phyloP scores from a whole-genome alignment of 352 stramenopile species.

The Aphanomyces stellatus region DNA sequence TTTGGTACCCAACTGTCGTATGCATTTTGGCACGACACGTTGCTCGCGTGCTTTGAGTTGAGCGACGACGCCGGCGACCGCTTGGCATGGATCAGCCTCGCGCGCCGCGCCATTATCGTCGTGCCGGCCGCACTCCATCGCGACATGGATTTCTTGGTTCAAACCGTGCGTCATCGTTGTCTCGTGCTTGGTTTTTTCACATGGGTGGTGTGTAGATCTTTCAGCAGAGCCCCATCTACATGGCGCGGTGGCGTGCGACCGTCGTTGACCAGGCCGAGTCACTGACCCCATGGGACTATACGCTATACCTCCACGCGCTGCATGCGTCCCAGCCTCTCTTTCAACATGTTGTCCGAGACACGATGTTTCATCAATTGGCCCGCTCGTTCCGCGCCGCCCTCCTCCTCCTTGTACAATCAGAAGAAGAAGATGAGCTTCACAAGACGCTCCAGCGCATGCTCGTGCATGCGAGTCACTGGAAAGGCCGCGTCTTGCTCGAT shows the following conservation, averaged over 20 bases:
- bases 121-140: neutral
- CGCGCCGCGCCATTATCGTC: neutral
- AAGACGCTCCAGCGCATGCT: conserved; percentile 50
- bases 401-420: neutral
- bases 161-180: conserved; percentile 1
- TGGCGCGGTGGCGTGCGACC: conserved; percentile 39
- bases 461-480: conserved; percentile 61
- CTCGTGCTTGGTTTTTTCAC: neutral
- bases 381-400: neutral
- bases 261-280: conserved; percentile 18
- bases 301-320: conserved; percentile 62
- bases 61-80: neutral
- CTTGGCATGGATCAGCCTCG: neutral
- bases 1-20: neutral
- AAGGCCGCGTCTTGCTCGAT: conserved; percentile 66
- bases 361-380: conserved; percentile 2
- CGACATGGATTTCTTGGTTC: conserved; percentile 14
- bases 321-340: conserved; percentile 73
- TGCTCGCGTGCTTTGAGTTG: conserved; percentile 14
- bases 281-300: conserved; percentile 29
- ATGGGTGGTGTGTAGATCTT: conserved; percentile 51
- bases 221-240: conserved; percentile 32
- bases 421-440: too few species aligned
- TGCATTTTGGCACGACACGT: neutral
- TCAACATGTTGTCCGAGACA: conserved; percentile 35